Conservation (phyloP, 2,329 filamentous ascomycete genomes). For the Talaromyces sp. region DNA sequence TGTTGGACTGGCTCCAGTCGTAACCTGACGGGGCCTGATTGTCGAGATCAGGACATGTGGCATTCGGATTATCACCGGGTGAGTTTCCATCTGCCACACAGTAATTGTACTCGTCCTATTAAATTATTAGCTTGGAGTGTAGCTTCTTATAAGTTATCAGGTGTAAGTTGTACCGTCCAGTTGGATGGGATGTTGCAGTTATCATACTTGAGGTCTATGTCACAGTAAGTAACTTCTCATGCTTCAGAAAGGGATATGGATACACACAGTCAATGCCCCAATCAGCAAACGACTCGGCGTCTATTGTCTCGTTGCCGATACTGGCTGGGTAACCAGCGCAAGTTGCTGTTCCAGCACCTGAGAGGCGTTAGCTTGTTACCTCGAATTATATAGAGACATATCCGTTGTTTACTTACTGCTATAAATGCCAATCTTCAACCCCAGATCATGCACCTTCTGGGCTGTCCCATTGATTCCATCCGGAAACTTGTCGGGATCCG, state of each 20-base stretch:
- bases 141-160: too few relatives aligned
- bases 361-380: not conserved
- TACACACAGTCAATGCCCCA: slow-evolving; percentile 53
- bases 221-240: too few relatives aligned
- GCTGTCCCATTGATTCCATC: slow-evolving; percentile 53
- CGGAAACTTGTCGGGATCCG: slow-evolving; percentile 51
- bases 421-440: slow-evolving; percentile 61
- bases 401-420: slow-evolving; percentile 16
- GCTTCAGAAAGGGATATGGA: not conserved
- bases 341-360: slow-evolving; percentile 36
- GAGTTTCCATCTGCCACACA: slow-evolving; percentile 37
- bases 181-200: slow-evolving; percentile 45
- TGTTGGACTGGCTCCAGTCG: slow-evolving; percentile 47
- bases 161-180: slow-evolving; percentile 26
- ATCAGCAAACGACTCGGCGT: slow-evolving; percentile 53
- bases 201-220: slow-evolving; percentile 52
- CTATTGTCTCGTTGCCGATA: slow-evolving; percentile 52
- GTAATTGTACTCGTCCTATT: slow-evolving; percentile 21
- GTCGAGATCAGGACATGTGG: slow-evolving; percentile 33
- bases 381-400: not conserved
- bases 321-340: slow-evolving; percentile 56
- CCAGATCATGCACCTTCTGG: slow-evolving; percentile 50
- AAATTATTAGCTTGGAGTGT: too few relatives aligned
- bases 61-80: slow-evolving; percentile 33
- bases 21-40: slow-evolving; percentile 43